Evolutionary conservation across 2,329 filamentous ascomycete genomes (phyloP).

Genomic region (Trichophyton schoenleinii): DNA sequence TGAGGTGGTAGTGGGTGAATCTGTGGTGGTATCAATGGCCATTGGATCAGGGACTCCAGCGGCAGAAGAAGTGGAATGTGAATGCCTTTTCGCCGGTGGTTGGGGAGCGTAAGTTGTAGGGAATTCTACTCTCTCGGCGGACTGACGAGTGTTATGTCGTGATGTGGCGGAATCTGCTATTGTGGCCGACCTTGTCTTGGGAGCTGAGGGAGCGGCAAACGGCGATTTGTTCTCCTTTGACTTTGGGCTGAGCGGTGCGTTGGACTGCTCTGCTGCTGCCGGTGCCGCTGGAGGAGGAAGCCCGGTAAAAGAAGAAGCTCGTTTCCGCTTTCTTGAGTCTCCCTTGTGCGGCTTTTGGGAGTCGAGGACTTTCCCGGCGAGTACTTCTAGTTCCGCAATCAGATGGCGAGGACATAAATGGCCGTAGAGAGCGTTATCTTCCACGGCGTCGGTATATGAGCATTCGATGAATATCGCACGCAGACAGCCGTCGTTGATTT

Average conservation of each 20-base stretch:
- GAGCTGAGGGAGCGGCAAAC: not conserved
- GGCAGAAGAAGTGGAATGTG: not conserved
- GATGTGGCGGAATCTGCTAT: not conserved
- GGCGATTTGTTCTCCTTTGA: not conserved
- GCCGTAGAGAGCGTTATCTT: slow-evolving; percentile 68
- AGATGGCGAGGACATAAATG: slow-evolving; percentile 77
- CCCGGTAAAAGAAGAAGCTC: slow-evolving; percentile 13
- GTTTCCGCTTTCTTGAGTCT: slow-evolving; percentile 32
- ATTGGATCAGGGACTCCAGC: too few relatives aligned
- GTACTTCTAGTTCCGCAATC: slow-evolving; percentile 58
- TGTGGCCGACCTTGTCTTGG: not conserved
- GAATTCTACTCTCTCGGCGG: not conserved
- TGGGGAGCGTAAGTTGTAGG: not conserved
- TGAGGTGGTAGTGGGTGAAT: not conserved
- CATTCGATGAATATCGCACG: slow-evolving; percentile 89
- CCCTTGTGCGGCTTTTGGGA: slow-evolving; percentile 28
- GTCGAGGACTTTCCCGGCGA: slow-evolving; percentile 59
- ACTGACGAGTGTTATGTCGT: not conserved
- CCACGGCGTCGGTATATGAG: slow-evolving; percentile 72
- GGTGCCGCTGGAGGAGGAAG: not conserved
- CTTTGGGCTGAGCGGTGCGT: slow-evolving; percentile 8
- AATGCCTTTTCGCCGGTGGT: not conserved
- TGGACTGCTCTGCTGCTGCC: not conserved
- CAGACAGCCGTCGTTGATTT: slow-evolving; percentile 60
- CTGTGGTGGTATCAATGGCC: not conserved